Evolutionary conservation across 1,284 basidiomycete species (phyloP), one percentile per base, ranked within the genome.

Genomic region (Ustilago trichophora): DNA sequence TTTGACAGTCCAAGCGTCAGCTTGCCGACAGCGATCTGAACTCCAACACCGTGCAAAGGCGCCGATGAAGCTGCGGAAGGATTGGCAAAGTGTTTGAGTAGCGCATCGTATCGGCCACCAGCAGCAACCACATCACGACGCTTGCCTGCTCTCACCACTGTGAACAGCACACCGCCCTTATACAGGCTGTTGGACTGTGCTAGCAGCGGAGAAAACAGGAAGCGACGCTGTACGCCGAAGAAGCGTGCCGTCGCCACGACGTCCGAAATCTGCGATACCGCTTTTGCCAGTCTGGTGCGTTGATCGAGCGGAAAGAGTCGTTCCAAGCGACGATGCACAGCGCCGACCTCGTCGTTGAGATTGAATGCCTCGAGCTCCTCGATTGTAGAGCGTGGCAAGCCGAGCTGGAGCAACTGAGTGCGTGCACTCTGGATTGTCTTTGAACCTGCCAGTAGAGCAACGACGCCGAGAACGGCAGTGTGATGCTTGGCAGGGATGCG

Each of bases 21-120:
- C 83, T 90, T 91, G 73, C 92, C 90, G 3, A 93, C 83, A 2
- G 88, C 87, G 21, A 93, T 88, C 72, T 92, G 91, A 12, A 91
- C 82, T 1, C 88, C 91, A 16, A 91, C 85, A 1, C 89, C 91
- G 77, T 44, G 88, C 85, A 50, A 84, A 78, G 72, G 50, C 53
- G 68, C 41, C 11, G 65, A 54, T 0, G 52, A 43, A 15, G 56
- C 45, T 19, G 67, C 27, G 2, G 47, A 63, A 35, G 87, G 85
- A 7, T 86, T 85, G 4, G 87, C 85, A 65, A 88, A 88, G 18
- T 86, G 85, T 13, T 85, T 78, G 60, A 93, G 88, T 26, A 92
- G 81, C 47, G 85, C 85, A 76, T 93, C 91, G 71, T 93, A 93
- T 56, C 91, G 85, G 67, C 92, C 92, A 50, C 90, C 91, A 5